Conservation (phyloP, 225 moss, liverwort and hornwort genomes). For the Polytrichum commune region DNA sequence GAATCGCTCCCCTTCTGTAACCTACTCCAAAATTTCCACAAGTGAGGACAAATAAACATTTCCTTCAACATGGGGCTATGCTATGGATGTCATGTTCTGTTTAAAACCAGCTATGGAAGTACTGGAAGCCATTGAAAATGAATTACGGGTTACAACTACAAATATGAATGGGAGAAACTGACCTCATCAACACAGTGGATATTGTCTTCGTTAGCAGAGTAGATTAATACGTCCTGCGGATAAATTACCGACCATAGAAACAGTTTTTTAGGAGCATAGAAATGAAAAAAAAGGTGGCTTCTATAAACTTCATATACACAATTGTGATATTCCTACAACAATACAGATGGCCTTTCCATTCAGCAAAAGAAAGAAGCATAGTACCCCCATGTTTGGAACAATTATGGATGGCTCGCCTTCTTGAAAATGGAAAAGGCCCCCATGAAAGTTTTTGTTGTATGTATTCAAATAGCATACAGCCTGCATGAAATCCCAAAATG, state of each 20-base stretch:
- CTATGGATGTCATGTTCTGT: too few species aligned
- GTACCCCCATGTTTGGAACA: slow-evolving; percentile 71
- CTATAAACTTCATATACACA: neutral
- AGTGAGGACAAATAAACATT: neutral
- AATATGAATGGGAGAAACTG: slow-evolving; percentile 12
- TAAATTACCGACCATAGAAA: neutral
- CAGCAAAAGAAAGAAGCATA: neutral
- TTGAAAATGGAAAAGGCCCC: slow-evolving; percentile 85
- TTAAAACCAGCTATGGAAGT: too few species aligned
- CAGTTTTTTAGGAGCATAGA: neutral
- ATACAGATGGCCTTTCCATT: neutral
- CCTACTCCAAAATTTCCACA: slow-evolving; percentile 28
- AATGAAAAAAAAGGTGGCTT: neutral
- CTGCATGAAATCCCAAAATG: slow-evolving; percentile 25
- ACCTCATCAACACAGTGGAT: slow-evolving; percentile 86
- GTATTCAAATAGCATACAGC: slow-evolving; percentile 87
- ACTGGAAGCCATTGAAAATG: too few species aligned
- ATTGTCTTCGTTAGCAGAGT: slow-evolving; percentile 74
- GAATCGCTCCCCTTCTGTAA: slow-evolving; percentile 80
- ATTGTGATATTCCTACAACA: neutral
- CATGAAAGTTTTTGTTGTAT: slow-evolving; percentile 67
- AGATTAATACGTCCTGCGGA: slow-evolving; percentile 49
- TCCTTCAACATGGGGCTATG: too few species aligned
- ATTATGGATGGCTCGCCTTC: slow-evolving; percentile 59
- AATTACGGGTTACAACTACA: neutral